phyloP scores from a whole-genome alignment of 495 filamentous ascomycete species.

The Trichoderma reesei region DNA sequence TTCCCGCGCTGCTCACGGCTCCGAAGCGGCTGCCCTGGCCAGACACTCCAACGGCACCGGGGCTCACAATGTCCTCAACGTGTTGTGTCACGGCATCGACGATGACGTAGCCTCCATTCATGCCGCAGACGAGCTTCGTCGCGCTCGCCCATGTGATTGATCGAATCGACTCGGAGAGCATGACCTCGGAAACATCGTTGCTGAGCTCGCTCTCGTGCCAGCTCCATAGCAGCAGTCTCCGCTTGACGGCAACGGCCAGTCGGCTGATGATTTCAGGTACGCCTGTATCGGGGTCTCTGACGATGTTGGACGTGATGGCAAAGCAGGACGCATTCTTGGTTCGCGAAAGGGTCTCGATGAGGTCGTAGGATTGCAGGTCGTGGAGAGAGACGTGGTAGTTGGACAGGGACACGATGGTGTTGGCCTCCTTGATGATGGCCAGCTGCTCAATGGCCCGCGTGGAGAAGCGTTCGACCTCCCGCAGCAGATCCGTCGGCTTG shows the following conservation, averaged over 20 bases:
- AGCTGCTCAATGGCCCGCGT: conserved; percentile 82
- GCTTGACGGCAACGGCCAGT: conserved; percentile 84
- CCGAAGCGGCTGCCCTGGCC: conserved; percentile 55
- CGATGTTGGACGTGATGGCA: conserved; percentile 88
- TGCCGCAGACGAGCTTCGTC: conserved; percentile 73
- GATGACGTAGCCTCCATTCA: conserved; percentile 80
- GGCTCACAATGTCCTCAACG: conserved; percentile 67
- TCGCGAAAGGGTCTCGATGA: conserved; percentile 59
- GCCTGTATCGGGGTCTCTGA: conserved; percentile 74
- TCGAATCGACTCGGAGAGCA: conserved; percentile 67
- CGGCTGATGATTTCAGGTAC: conserved; percentile 85
- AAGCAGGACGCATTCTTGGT: conserved; percentile 85
- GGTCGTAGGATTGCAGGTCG: conserved; percentile 72
- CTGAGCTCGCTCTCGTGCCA: conserved; percentile 92
- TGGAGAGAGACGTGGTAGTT: conserved; percentile 81
- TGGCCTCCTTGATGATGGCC: conserved; percentile 88
- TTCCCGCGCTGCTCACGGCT: conserved; percentile 52
- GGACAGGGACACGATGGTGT: conserved; percentile 78
- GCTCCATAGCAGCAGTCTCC: conserved; percentile 80
- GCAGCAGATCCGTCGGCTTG: conserved; percentile 72
- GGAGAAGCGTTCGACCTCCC: conserved; percentile 91
- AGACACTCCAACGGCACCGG: conserved; percentile 59
- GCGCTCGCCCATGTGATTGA: conserved; percentile 84
- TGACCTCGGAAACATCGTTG: conserved; percentile 62
- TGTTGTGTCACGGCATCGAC: conserved; percentile 68